A percentile compares a stretch with the other conserved stretches of the same genome.
Evolutionary conservation across 2,329 filamentous ascomycete species (phyloP).

Genomic region (Talaromyces sp.): DNA sequence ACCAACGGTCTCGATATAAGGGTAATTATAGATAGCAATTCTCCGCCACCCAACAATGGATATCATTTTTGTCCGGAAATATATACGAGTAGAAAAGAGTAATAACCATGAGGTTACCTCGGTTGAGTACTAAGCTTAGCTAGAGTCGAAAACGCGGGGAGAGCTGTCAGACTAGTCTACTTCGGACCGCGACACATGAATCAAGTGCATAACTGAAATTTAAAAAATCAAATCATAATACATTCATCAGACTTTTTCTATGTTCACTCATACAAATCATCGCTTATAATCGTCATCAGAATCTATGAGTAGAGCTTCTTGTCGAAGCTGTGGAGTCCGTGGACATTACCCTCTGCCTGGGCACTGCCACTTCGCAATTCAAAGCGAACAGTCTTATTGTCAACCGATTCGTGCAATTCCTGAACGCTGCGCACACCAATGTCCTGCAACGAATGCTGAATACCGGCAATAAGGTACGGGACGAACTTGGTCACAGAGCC

Average conservation of each 20-base stretch:
- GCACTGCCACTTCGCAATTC: constrained; percentile 92
- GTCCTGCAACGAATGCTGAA: constrained; percentile 97
- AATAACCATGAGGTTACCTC: not conserved
- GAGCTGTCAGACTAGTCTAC: not conserved
- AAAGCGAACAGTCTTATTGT: constrained; percentile 73
- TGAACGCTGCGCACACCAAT: constrained; percentile 77
- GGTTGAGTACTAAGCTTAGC: not conserved
- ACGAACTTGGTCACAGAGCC: constrained; percentile 89
- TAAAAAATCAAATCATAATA: constrained; percentile 8
- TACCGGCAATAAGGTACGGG: constrained; percentile 87
- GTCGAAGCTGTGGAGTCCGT: constrained; percentile 95
- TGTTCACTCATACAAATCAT: constrained; percentile 11
- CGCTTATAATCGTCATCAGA: not conserved
- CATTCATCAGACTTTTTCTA: constrained; percentile 6
- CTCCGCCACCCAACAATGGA: not conserved
- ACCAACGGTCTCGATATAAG: not conserved
- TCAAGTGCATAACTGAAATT: not conserved
- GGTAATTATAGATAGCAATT: not conserved
- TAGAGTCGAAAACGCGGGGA: not conserved
- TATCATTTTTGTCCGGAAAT: not conserved
- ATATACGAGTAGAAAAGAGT: not conserved
- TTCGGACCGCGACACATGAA: not conserved
- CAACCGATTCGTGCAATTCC: constrained; percentile 70
- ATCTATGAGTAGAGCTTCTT: constrained; percentile 95
- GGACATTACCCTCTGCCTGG: constrained; percentile 92